Percentiles rank a stretch among this genome's conserved stretches.
These are phyloP conservation scores for Cercospora zeae-maydis DNA, from an alignment of 2,329 filamentous ascomycete species.

Conservation along the genomic window DNA sequence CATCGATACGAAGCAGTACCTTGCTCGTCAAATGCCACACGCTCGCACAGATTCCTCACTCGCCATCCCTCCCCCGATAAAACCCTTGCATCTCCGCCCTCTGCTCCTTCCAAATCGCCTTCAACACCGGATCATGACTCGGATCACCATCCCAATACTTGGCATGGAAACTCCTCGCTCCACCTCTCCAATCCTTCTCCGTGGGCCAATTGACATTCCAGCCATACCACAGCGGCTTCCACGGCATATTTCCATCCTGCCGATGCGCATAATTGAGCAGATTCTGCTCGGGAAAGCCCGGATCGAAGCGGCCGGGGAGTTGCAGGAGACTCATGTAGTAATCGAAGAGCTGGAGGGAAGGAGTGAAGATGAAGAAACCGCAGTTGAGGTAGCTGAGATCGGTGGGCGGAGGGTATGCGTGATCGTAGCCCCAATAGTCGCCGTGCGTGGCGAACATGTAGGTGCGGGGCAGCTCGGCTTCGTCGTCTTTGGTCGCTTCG, in stretches of 20 bases:
- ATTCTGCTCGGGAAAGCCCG: conserved; percentile 39
- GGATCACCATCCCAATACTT: conserved; percentile 42
- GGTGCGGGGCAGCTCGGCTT: conserved; percentile 37
- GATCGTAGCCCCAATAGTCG: conserved; percentile 35
- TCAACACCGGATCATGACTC: conserved; percentile 36
- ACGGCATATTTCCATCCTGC: conserved; percentile 41
- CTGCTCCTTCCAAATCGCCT: conserved; percentile 38
- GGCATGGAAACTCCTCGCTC: conserved; percentile 39
- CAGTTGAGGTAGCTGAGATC: conserved; percentile 35
- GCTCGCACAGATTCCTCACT: neutral
- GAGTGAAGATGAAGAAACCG: conserved; percentile 41
- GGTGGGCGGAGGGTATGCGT: conserved; percentile 33
- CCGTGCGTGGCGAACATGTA: conserved; percentile 41
- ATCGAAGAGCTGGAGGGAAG: conserved; percentile 34
- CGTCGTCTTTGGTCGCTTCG: conserved; percentile 32
- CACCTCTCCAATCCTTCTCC: conserved; percentile 37
- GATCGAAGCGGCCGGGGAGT: conserved; percentile 36
- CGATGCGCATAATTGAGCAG: conserved; percentile 42
- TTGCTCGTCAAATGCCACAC: neutral
- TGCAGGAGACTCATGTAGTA: conserved; percentile 38
- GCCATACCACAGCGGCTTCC: conserved; percentile 38
- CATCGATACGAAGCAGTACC: neutral
- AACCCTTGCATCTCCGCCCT: conserved; percentile 39
- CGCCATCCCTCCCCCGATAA: conserved; percentile 31
- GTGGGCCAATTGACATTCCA: conserved; percentile 43